Conservation (phyloP, 139 green algal genomes). For the Raphidocelis subcapitata region DNA sequence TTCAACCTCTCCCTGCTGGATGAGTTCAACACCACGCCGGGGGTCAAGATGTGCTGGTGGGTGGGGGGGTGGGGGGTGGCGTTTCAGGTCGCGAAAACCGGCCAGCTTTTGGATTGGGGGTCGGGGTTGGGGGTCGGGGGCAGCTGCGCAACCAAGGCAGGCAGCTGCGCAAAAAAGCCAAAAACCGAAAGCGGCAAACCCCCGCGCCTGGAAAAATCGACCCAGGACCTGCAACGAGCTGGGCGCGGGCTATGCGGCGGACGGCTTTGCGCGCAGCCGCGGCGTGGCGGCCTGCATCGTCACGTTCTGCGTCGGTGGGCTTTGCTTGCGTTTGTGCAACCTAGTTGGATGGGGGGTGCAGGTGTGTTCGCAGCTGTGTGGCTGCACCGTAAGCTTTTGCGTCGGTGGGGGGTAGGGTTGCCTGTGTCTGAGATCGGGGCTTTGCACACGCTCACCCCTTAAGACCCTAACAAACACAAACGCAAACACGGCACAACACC, state of each 20-base stretch:
- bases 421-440: no score
- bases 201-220: not conserved
- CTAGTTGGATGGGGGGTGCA: no score
- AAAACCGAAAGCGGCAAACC: not conserved
- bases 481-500: no score
- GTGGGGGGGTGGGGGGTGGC: not conserved
- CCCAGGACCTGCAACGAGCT: constrained; percentile 79
- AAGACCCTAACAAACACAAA: no score
- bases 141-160: no score
- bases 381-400: no score
- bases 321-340: no score
- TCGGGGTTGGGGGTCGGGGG: no score
- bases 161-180: no score
- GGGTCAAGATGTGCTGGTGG: constrained; percentile 56
- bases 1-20: constrained; percentile 57
- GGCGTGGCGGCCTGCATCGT: constrained; percentile 65
- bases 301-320: constrained; percentile 76
- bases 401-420: no score
- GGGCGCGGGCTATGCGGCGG: constrained; percentile 84
- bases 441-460: no score
- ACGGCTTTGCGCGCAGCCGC: constrained; percentile 42
- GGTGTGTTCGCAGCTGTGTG: no score
- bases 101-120: not conserved
- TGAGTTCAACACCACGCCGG: constrained; percentile 41
- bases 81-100: not conserved